Percentiles rank a stretch among this genome's conserved stretches.
Evolutionary conservation across 371 early-diverging fungal species (phyloP).

Genomic region (Syncephalis plumigaleata): DNA sequence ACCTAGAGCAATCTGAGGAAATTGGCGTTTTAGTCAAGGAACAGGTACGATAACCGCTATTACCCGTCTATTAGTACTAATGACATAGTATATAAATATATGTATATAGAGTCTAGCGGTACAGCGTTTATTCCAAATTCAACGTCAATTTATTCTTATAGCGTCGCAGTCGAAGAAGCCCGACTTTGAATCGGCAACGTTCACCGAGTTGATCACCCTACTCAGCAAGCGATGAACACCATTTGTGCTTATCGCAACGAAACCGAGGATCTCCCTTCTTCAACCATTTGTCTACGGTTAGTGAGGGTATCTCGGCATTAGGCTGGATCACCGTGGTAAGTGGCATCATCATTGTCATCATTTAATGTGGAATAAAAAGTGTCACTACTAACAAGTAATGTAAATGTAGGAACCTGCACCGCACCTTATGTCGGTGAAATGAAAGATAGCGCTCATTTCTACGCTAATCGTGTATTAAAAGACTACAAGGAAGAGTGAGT

Average conservation of each 20-base stretch:
- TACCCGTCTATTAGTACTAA: neutral
- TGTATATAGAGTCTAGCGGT: conserved; percentile 21
- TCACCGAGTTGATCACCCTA: conserved; percentile 46
- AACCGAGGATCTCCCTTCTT: conserved; percentile 55
- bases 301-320: conserved; percentile 77
- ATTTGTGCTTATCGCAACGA: conserved; percentile 50
- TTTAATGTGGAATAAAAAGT: too few relatives aligned
- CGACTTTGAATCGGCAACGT: conserved; percentile 21
- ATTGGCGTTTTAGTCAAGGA: conserved; percentile 52
- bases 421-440: conserved; percentile 75
- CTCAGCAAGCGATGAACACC: conserved; percentile 42
- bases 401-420: conserved; percentile 60
- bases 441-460: conserved; percentile 85
- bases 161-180: conserved; percentile 69
- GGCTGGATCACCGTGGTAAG: conserved; percentile 84
- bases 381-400: neutral
- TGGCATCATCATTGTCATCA: too few relatives aligned
- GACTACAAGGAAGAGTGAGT: conserved; percentile 77
- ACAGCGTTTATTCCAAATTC: conserved; percentile 37
- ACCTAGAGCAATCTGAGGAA: conserved; percentile 26
- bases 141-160: conserved; percentile 51
- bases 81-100: neutral
- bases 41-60: conserved; percentile 32
- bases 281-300: conserved; percentile 67
- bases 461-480: conserved; percentile 77